Evolutionary conservation across 192 early-diverging fungal genomes (phyloP).

Genomic region (Pilaira anomala): DNA sequence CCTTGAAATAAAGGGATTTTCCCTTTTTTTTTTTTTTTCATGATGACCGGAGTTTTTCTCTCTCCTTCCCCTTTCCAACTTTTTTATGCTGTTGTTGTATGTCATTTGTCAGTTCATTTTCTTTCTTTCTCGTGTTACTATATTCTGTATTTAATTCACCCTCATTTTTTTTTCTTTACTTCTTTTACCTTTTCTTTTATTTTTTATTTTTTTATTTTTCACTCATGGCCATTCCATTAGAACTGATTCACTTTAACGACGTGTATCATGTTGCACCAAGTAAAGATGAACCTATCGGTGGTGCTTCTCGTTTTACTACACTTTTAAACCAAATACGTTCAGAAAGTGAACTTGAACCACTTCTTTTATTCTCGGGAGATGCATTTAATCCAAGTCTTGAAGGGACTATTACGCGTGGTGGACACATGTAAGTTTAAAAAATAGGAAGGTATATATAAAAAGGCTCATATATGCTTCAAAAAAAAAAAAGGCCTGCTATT

Average conservation of each 20-base stretch:
- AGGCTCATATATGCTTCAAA: not conserved
- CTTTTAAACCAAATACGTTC: conserved; percentile 36
- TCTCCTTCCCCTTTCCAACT: too few relatives aligned
- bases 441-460: too few relatives aligned
- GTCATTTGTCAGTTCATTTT: too few relatives aligned
- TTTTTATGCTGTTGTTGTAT: too few relatives aligned
- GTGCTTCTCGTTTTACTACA: conserved; percentile 58
- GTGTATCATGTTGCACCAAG: conserved; percentile 54
- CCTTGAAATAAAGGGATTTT: too few relatives aligned
- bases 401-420: conserved; percentile 59
- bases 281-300: conserved; percentile 59
- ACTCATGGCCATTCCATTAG: conserved; percentile 23
- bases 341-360: conserved; percentile 26
- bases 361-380: conserved; percentile 64
- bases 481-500: conserved; percentile 36
- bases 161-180: conserved; percentile 12
- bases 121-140: too few relatives aligned
- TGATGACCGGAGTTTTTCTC: too few relatives aligned
- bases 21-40: not conserved
- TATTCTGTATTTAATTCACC: too few relatives aligned
- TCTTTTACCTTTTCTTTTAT: conserved; percentile 17
- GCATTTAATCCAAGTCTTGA: conserved; percentile 68
- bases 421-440: conserved; percentile 50
- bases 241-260: conserved; percentile 65
- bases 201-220: not conserved